Conservation (phyloP, 2,329 filamentous ascomycete genomes). For the Trichoderma cornu-damae region DNA sequence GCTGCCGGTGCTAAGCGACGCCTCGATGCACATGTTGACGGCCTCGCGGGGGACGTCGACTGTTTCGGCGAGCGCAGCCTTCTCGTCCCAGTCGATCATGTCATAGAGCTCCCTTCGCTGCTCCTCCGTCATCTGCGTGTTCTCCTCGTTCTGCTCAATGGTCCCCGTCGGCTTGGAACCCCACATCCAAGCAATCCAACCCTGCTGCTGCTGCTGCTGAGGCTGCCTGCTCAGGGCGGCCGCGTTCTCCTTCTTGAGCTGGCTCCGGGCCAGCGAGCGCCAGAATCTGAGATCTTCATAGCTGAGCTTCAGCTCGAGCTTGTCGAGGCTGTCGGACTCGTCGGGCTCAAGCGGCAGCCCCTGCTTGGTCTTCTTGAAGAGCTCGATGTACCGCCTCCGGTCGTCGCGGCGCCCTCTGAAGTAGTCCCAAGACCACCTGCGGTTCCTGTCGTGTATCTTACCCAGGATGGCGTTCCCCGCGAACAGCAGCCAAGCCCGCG, state of each 20-base stretch:
- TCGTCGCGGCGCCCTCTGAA: slow-evolving; percentile 91
- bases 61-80: slow-evolving; percentile 78
- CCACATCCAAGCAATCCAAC: slow-evolving; percentile 92
- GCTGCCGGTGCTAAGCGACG: slow-evolving; percentile 89
- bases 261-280: slow-evolving; percentile 88
- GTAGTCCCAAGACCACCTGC: slow-evolving; percentile 92
- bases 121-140: slow-evolving; percentile 86
- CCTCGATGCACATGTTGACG: slow-evolving; percentile 86
- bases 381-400: slow-evolving; percentile 77
- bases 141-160: slow-evolving; percentile 60
- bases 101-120: slow-evolving; percentile 95
- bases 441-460: slow-evolving; percentile 93
- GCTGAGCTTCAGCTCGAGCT: slow-evolving; percentile 77
- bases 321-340: slow-evolving; percentile 67
- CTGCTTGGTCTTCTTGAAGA: slow-evolving; percentile 92
- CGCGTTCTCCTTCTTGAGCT: slow-evolving; percentile 91
- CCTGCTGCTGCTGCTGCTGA: slow-evolving; percentile 62
- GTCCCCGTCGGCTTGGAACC: slow-evolving; percentile 63
- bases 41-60: slow-evolving; percentile 88
- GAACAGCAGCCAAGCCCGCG: slow-evolving; percentile 86
- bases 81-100: slow-evolving; percentile 98
- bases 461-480: slow-evolving; percentile 82
- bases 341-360: slow-evolving; percentile 63
- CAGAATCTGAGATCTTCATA: slow-evolving; percentile 98
- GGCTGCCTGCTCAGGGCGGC: slow-evolving; percentile 67